Evolutionary conservation across 1,139 yeast species (phyloP).

Genomic region (Magnusiomyces suaveolens): DNA sequence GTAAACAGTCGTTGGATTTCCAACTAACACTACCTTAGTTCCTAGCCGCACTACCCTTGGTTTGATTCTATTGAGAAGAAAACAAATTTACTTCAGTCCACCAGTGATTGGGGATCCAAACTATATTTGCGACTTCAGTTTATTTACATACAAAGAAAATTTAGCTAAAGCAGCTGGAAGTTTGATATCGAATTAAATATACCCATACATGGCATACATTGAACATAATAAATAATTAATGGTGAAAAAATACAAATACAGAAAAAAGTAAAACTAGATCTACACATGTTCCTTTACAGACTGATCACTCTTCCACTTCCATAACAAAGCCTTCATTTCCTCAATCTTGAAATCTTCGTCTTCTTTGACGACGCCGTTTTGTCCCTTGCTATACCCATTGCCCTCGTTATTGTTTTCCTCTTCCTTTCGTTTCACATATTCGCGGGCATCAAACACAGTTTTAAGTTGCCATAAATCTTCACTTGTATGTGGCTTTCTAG

Average conservation of each 20-base stretch:
- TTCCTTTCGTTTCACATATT: not conserved
- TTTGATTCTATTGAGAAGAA: too few species aligned
- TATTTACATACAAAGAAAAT: too few species aligned
- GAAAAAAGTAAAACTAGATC: not conserved
- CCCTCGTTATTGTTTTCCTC: not conserved
- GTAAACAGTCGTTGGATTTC: too few species aligned
- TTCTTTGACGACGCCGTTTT: not conserved
- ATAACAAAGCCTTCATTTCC: constrained; percentile 13
- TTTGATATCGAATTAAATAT: too few species aligned
- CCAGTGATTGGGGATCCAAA: too few species aligned
- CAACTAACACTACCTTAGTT: too few species aligned
- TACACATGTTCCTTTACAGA: constrained; percentile 30
- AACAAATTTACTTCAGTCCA: too few species aligned
- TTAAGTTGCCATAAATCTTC: constrained; percentile 4
- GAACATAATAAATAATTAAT: not conserved
- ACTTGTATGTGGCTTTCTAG: not conserved
- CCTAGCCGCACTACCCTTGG: too few species aligned
- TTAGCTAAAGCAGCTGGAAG: too few species aligned
- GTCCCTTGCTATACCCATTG: not conserved
- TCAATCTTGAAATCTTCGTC: constrained; percentile 8
- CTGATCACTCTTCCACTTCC: constrained; percentile 42
- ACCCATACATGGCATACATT: too few species aligned
- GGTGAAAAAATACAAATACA: not conserved
- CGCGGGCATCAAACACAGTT: not conserved
- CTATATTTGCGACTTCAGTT: too few species aligned